Evolutionary conservation across 2,329 filamentous ascomycete species (phyloP), one percentile per base, ranked within the genome.

Genomic region (Lasiodiplodia theobromae): DNA sequence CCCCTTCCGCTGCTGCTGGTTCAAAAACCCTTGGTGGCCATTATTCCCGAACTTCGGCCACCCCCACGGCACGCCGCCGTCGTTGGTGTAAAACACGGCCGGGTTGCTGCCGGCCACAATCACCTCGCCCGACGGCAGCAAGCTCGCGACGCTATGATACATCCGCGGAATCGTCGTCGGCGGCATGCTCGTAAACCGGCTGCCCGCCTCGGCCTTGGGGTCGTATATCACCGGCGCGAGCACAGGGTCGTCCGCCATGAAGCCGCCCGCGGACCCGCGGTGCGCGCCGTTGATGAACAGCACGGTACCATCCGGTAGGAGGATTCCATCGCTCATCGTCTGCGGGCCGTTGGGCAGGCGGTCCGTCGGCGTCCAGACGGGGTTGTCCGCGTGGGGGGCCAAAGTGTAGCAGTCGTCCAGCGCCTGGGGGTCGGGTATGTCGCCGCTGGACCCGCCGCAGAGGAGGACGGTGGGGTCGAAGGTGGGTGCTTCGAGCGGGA

Each of bases 91-190:
- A 81, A 73, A 21, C 76, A 71, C 18, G 23, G 86, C 81, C 0
- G 86, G 86, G 71, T 87, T 87, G 34, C 83, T 86, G 23, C 86
- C 86, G n/a, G 85, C 81, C 47, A 88, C 74, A 74, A 88, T 78
- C 18, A 88, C 73, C 0, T 83, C 86, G 11, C 86, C 86, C 71
- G 87, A 85, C 3, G 85, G 78, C 7, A 87, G 76, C 6, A 87
- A 76, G 11, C 87, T 74, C 4, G 85, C 82, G 16, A 86, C 83
- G 0, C 84, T 86, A 71, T 88, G 86, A 74, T 88, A 88, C 28
- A 88, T 77, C 5, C 70, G 69, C 14, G 77, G 76, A 62, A 81
- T 75, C 0, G 74, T 74, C 7, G 75, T 75, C n/a, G 73, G 73
- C 21, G 67, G 67, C 47, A 68, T 52, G 18, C 2, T 12, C 4